These are phyloP conservation scores for Lolium rigidum DNA, from an alignment of 176 grass and related monocot genomes.

Conservation along the genomic window DNA sequence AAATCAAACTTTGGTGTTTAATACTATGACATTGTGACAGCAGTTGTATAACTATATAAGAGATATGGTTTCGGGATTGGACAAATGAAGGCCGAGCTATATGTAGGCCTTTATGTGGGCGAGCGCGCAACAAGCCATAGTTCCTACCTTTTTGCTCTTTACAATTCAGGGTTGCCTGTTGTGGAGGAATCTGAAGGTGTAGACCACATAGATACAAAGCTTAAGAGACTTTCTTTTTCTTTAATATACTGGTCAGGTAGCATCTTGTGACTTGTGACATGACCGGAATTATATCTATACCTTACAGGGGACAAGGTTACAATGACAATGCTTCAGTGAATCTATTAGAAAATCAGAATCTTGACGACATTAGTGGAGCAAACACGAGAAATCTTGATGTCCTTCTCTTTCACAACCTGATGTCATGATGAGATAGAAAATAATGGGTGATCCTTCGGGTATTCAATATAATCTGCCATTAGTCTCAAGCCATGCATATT, in stretches of 20 bases:
- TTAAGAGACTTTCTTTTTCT: slow-evolving; percentile 24
- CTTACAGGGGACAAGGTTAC: slow-evolving; percentile 74
- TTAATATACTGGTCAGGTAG: background rate
- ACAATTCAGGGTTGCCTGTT: slow-evolving; percentile 49
- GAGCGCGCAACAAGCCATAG: no score
- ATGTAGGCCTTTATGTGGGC: no score
- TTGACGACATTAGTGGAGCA: slow-evolving; percentile 51
- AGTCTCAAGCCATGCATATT: no score
- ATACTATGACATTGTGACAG: no score
- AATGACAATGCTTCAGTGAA: slow-evolving; percentile 53
- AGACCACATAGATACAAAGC: slow-evolving; percentile 69
- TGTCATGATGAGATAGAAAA: slow-evolving; percentile 53
- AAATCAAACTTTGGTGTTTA: no score
- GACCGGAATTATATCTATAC: slow-evolving; percentile 21
- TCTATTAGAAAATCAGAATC: slow-evolving; percentile 45
- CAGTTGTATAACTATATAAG: no score
- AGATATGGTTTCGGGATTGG: no score
- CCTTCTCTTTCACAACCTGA: slow-evolving; percentile 74
- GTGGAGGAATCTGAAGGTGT: slow-evolving; percentile 57
- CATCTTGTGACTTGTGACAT: background rate
- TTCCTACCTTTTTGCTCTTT: no score
- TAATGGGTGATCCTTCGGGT: slow-evolving; percentile 60
- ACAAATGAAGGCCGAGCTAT: no score
- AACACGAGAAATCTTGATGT: slow-evolving; percentile 64
- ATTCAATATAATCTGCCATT: no score